A percentile compares a stretch with the other conserved stretches of the same genome.
phyloP scores from a whole-genome alignment of 2,329 filamentous ascomycete species.

The Colletotrichum tropicale region DNA sequence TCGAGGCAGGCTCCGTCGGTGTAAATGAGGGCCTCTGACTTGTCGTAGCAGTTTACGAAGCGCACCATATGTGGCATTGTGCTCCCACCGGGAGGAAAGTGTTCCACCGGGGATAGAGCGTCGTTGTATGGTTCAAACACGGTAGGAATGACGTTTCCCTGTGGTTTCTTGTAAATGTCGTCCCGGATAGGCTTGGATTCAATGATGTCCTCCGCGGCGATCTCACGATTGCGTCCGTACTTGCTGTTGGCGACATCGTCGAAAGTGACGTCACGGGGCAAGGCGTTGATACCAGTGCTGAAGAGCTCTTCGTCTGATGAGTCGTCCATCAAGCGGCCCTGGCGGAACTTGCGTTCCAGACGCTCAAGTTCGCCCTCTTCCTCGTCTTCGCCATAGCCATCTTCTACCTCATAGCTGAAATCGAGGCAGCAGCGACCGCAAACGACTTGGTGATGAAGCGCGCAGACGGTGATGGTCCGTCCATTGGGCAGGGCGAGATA shows the following conservation, averaged over 20 bases:
- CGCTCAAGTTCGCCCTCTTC: background rate
- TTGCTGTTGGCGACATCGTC: conserved; percentile 41
- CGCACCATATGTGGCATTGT: conserved; percentile 14
- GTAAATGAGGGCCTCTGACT: conserved; percentile 40
- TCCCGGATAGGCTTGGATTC: background rate
- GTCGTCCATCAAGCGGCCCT: background rate
- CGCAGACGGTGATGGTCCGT: background rate
- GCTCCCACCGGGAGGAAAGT: conserved; percentile 26
- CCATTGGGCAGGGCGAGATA: background rate
- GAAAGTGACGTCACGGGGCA: conserved; percentile 38
- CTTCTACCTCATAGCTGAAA: background rate
- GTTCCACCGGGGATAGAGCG: conserved; percentile 23
- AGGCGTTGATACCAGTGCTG: conserved; percentile 28
- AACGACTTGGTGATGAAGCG: background rate
- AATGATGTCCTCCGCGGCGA: background rate
- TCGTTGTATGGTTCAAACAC: conserved; percentile 28
- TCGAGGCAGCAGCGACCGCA: conserved; percentile 6
- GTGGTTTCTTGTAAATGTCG: background rate
- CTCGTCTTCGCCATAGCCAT: background rate
- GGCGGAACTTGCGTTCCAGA: background rate
- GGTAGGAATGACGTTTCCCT: conserved; percentile 28
- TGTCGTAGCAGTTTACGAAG: conserved; percentile 35
- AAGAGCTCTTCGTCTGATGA: background rate
- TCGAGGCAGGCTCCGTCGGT: conserved; percentile 50
- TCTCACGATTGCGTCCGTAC: conserved; percentile 22